Conservation (phyloP, 192 early-diverging fungal genomes). For the Fimicolochytrium jonesii region DNA sequence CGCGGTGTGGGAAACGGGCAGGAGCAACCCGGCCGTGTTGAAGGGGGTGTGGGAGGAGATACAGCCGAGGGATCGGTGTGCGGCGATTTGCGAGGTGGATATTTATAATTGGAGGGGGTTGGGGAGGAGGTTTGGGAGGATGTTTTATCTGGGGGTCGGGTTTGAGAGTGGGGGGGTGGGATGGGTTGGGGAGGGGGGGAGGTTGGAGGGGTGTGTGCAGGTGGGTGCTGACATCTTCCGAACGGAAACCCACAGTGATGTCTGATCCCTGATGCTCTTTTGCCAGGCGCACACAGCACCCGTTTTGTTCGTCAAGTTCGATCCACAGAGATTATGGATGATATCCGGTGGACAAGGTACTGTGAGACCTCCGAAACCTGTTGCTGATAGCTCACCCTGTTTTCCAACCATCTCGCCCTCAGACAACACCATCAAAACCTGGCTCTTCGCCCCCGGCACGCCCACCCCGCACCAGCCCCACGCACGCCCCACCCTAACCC, state of each 20-base stretch:
- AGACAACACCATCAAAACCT: slow-evolving; percentile 39
- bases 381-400: background rate
- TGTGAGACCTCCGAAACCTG: background rate
- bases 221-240: background rate
- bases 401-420: background rate
- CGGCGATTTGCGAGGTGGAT: too few relatives aligned
- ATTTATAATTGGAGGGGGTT: background rate
- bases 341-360: slow-evolving; percentile 27
- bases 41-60: slow-evolving; percentile 35
- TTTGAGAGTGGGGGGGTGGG: slow-evolving; percentile 19
- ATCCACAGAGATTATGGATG: slow-evolving; percentile 22
- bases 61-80: too few relatives aligned
- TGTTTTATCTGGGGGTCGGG: slow-evolving; percentile 19
- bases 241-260: too few relatives aligned
- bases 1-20: slow-evolving; percentile 30
- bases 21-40: slow-evolving; percentile 36
- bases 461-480: background rate
- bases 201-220: slow-evolving; percentile 9
- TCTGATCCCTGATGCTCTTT: background rate
- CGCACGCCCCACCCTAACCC: background rate
- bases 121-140: background rate
- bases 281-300: slow-evolving; percentile 33
- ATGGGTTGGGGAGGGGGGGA: slow-evolving; percentile 10
- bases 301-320: slow-evolving; percentile 23
- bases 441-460: slow-evolving; percentile 14